Evolutionary conservation across 1,284 basidiomycete genomes (phyloP).

Genomic region (Austroboletus niveus): DNA sequence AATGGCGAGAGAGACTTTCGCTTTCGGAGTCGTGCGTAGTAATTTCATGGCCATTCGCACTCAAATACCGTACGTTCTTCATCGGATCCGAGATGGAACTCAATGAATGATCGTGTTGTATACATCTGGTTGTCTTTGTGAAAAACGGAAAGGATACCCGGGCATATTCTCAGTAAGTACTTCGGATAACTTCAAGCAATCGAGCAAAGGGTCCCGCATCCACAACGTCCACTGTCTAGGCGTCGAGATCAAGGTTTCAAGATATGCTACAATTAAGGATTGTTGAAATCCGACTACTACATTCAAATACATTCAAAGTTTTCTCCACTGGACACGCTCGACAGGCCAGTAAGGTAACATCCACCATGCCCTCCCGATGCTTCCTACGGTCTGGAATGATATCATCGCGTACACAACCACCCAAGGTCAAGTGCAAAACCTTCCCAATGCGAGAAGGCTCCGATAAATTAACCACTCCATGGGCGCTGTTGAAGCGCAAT

Average conservation of each 20-base stretch:
- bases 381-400: conserved; percentile 21
- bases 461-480: conserved; percentile 47
- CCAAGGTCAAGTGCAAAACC: conserved; percentile 38
- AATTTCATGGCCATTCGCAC: too few species aligned
- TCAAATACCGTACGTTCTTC: too few species aligned
- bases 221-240: too few species aligned
- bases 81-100: too few species aligned
- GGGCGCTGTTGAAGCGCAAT: conserved; percentile 90
- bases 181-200: too few species aligned
- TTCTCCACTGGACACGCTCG: conserved; percentile 39
- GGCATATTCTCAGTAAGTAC: too few species aligned
- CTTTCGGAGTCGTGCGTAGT: too few species aligned
- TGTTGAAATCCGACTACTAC: conserved; percentile 61
- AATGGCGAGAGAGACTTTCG: too few species aligned
- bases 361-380: conserved; percentile 19
- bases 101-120: too few species aligned
- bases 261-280: conserved; percentile 44
- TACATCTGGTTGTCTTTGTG: too few species aligned
- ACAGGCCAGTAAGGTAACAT: conserved; percentile 33
- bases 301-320: conserved; percentile 24
- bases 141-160: too few species aligned
- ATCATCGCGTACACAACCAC: conserved; percentile 46
- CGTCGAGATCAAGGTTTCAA: not conserved
- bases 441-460: conserved; percentile 14
- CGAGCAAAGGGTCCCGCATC: too few species aligned